Evolutionary conservation across 2,329 filamentous ascomycete species (phyloP).

Genomic region (Colletotrichum musae): DNA sequence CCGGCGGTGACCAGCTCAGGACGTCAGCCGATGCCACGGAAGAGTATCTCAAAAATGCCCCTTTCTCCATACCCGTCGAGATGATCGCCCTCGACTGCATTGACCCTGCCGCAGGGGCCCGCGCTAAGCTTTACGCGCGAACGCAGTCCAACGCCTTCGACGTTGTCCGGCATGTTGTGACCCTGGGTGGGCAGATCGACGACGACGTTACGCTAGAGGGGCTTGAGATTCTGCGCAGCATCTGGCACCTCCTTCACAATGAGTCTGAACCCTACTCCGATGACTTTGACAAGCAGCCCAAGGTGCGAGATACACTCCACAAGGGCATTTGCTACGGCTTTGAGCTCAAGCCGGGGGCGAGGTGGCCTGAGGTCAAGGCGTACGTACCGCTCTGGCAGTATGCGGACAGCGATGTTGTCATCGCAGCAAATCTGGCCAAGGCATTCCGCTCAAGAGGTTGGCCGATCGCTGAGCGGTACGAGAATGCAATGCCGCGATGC

Average conservation of each 20-base stretch:
- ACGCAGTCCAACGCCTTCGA: slow-evolving; percentile 45
- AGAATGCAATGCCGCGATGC: slow-evolving; percentile 28
- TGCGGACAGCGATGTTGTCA: slow-evolving; percentile 37
- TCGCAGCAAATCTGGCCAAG: slow-evolving; percentile 37
- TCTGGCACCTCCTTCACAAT: slow-evolving; percentile 47
- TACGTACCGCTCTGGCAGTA: slow-evolving; percentile 48
- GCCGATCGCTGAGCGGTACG: slow-evolving; percentile 38
- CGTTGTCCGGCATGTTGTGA: slow-evolving; percentile 45
- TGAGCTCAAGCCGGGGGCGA: slow-evolving; percentile 45
- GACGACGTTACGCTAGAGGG: slow-evolving; percentile 44
- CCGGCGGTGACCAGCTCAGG: slow-evolving; percentile 40
- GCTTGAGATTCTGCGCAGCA: slow-evolving; percentile 42
- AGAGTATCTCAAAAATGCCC: slow-evolving; percentile 40
- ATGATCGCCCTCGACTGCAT: slow-evolving; percentile 48
- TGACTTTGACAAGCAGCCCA: slow-evolving; percentile 38
- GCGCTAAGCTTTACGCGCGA: slow-evolving; percentile 47
- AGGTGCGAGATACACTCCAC: slow-evolving; percentile 32
- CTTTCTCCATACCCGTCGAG: slow-evolving; percentile 44
- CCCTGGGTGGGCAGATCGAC: slow-evolving; percentile 43
- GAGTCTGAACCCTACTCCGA: slow-evolving; percentile 41
- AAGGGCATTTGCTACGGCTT: slow-evolving; percentile 47
- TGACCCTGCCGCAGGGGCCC: slow-evolving; percentile 45
- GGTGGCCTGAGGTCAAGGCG: slow-evolving; percentile 45
- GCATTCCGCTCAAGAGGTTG: slow-evolving; percentile 37
- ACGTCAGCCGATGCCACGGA: slow-evolving; percentile 43